These are phyloP conservation scores for Plectosphaerella sp. DNA, from an alignment of 2,329 filamentous ascomycete genomes.

Conservation along the genomic window DNA sequence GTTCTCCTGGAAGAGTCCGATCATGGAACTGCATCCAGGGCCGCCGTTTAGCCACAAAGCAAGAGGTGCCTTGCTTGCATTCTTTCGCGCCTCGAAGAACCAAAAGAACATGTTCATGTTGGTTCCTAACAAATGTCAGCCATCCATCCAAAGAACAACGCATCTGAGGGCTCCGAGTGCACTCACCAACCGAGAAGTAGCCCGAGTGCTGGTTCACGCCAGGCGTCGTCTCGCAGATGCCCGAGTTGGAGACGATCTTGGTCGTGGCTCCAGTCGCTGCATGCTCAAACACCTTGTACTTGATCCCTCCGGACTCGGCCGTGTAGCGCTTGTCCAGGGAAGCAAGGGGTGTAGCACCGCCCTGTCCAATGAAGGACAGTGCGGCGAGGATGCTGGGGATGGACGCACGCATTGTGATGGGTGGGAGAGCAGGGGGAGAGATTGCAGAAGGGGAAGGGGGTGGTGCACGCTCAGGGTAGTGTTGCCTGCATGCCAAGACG, in stretches of 20 bases:
- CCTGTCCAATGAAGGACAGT: background rate
- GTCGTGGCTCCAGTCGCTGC: slow-evolving; percentile 37
- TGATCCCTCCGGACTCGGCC: background rate
- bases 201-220: slow-evolving; percentile 47
- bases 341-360: background rate
- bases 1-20: slow-evolving; percentile 36
- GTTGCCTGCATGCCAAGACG: background rate
- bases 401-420: background rate
- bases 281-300: slow-evolving; percentile 36
- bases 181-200: slow-evolving; percentile 39
- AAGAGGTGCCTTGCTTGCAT: slow-evolving; percentile 24
- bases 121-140: slow-evolving; percentile 10
- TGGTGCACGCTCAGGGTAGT: background rate
- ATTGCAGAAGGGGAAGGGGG: background rate
- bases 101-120: slow-evolving; percentile 40
- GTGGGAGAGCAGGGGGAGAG: no score
- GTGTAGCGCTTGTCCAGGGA: background rate
- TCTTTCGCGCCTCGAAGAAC: slow-evolving; percentile 30
- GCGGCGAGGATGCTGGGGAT: background rate
- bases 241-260: slow-evolving; percentile 44
- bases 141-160: slow-evolving; percentile 17
- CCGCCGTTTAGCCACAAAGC: slow-evolving; percentile 34
- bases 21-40: slow-evolving; percentile 32
- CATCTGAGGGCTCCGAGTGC: slow-evolving; percentile 2
- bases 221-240: slow-evolving; percentile 45